Percentiles rank a stretch among this genome's conserved stretches.
Evolutionary conservation across 108 stramenopile genomes (phyloP).

Genomic region (Fragilariopsis cylindrus): DNA sequence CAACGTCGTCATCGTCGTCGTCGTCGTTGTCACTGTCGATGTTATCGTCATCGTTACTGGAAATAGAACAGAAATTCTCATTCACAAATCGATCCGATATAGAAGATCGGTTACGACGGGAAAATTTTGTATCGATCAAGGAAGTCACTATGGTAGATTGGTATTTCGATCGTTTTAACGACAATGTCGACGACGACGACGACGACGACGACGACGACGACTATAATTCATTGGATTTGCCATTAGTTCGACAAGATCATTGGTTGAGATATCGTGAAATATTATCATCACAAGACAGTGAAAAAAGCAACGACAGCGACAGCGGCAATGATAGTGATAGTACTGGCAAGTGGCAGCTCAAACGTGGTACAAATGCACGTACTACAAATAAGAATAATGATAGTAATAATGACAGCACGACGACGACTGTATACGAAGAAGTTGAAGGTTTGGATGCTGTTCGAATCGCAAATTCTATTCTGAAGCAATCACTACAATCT

Average conservation of each 20-base stretch:
- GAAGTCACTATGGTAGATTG: conserved; percentile 39
- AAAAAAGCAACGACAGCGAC: conserved; percentile 2
- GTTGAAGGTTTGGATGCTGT: conserved; percentile 43
- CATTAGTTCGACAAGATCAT: conserved; percentile 28
- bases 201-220: neutral
- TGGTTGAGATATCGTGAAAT: conserved; percentile 54
- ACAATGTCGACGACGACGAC: neutral
- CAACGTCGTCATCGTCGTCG: too few relatives aligned
- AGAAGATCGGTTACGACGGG: conserved; percentile 20
- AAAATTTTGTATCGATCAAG: conserved; percentile 26
- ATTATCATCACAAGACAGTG: neutral
- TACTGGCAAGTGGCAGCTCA: conserved; percentile 50
- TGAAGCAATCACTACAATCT: neutral
- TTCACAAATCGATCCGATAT: conserved; percentile 12
- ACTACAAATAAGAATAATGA: too few relatives aligned
- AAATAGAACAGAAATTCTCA: conserved; percentile 56
- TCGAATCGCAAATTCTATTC: conserved; percentile 15
- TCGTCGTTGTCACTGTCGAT: too few relatives aligned
- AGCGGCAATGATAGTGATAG: neutral
- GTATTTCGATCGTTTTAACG: conserved; percentile 46
- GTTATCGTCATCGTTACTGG: conserved; percentile 17
- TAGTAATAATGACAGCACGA: conserved; percentile 2
- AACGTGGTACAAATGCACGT: conserved; percentile 19
- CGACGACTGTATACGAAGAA: conserved; percentile 57
- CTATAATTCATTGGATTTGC: conserved; percentile 2